phyloP scores from a whole-genome alignment of 768 basidiomycete species.

The Chalciporus sphaerocephalus region DNA sequence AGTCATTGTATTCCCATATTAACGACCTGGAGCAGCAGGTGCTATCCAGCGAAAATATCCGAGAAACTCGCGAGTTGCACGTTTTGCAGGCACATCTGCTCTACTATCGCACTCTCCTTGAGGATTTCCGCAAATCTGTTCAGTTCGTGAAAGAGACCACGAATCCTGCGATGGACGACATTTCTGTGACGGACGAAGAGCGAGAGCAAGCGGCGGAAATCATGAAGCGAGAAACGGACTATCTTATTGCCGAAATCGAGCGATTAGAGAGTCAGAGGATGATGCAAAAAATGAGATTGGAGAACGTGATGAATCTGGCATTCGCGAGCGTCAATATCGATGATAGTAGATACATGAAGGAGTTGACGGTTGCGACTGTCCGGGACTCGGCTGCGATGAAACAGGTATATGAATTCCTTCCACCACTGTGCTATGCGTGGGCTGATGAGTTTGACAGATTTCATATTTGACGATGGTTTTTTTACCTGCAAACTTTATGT shows the following conservation, averaged over 20 bases:
- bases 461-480: conserved; percentile 60
- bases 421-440: conserved; percentile 23
- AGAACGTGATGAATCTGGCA: conserved; percentile 38
- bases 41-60: conserved; percentile 37
- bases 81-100: conserved; percentile 54
- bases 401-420: conserved; percentile 19
- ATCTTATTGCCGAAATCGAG: conserved; percentile 46
- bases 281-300: conserved; percentile 29
- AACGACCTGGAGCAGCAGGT: conserved; percentile 47
- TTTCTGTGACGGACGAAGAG: conserved; percentile 11
- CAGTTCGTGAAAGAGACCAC: conserved; percentile 44
- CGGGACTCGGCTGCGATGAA: conserved; percentile 41
- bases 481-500: conserved; percentile 48
- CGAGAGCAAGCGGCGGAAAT: conserved; percentile 26
- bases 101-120: conserved; percentile 49
- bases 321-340: conserved; percentile 57
- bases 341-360: conserved; percentile 49
- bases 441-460: conserved; percentile 13
- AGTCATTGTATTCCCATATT: conserved; percentile 47
- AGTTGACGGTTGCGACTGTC: conserved; percentile 44
- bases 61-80: conserved; percentile 51
- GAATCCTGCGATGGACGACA: conserved; percentile 44
- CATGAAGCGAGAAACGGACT: conserved; percentile 45
- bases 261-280: conserved; percentile 38
- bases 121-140: conserved; percentile 51